Evolutionary conservation across 352 stramenopile species (phyloP).

Genomic region (Aphanomyces astaci): DNA sequence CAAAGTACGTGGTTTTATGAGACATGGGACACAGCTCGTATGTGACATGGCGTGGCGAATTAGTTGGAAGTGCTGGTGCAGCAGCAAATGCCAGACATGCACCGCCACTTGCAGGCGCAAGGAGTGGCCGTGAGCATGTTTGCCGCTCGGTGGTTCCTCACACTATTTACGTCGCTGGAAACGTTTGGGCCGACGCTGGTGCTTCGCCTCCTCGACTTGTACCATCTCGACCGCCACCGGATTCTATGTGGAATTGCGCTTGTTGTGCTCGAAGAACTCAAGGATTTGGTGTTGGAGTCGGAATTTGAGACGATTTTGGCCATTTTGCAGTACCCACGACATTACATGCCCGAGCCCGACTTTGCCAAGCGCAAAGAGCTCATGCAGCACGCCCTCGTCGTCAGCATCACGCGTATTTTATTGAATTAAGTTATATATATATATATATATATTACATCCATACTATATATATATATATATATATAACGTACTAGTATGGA

Average conservation of each 20-base stretch:
- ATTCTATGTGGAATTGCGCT: conserved; percentile 72
- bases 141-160: conserved; percentile 76
- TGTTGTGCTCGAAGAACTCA: conserved; percentile 66
- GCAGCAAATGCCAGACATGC: conserved; percentile 56
- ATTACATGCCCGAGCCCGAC: conserved; percentile 42
- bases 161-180: conserved; percentile 76
- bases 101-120: conserved; percentile 47
- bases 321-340: conserved; percentile 54
- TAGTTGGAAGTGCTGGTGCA: conserved; percentile 54
- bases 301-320: conserved; percentile 66
- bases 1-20: too few relatives aligned
- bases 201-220: conserved; percentile 63
- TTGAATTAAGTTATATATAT: conserved; percentile 3
- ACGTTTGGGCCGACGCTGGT: conserved; percentile 61
- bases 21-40: too few relatives aligned
- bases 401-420: conserved; percentile 37
- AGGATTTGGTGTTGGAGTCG: conserved; percentile 37
- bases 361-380: conserved; percentile 38
- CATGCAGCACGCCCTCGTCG: conserved; percentile 48
- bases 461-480: too few relatives aligned
- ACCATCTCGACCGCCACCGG: conserved; percentile 71
- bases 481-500: too few relatives aligned
- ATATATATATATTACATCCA: too few relatives aligned
- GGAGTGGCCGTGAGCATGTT: conserved; percentile 62
- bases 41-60: too few relatives aligned